A percentile compares a stretch with the other conserved stretches of the same genome.
Conservation (phyloP, 176 grass and related monocot genomes). For the Poa annua region DNA sequence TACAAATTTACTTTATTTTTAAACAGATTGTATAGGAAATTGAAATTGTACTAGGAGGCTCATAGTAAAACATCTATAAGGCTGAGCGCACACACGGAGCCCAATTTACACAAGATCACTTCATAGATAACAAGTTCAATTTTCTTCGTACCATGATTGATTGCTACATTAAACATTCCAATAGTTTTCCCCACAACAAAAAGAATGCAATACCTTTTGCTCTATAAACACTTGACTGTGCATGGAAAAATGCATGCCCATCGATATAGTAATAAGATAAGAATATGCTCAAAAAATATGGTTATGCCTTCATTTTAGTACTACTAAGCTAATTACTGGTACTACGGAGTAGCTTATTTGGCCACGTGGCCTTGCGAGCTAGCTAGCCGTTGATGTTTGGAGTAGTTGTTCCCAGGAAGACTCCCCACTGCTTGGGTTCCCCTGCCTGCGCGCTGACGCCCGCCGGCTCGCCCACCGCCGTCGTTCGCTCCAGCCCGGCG, state of each 20-base stretch:
- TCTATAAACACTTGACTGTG: no score
- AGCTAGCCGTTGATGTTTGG: conserved; percentile 20
- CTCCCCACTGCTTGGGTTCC: conserved; percentile 54
- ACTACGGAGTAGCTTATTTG: no score
- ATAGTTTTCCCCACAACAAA: not conserved
- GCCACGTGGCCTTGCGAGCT: not conserved
- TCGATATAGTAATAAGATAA: no score
- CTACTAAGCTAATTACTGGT: no score
- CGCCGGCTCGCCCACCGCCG: conserved; percentile 37
- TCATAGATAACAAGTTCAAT: not conserved
- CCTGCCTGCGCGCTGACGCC: conserved; percentile 12
- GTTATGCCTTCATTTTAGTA: no score
- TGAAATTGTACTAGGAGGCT: no score
- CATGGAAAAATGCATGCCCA: no score
- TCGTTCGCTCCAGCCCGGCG: conserved; percentile 25
- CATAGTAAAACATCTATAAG: no score
- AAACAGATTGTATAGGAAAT: no score
- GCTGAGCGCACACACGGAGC: not conserved
- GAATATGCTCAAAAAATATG: no score
- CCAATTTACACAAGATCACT: not conserved
- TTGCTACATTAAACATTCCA: not conserved
- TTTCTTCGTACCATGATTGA: not conserved
- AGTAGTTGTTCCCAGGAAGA: conserved; percentile 31
- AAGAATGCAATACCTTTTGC: no score
- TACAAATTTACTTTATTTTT: no score